These are phyloP conservation scores for Arthrocladium fulminans DNA, from an alignment of 2,329 filamentous ascomycete species.

Conservation along the genomic window DNA sequence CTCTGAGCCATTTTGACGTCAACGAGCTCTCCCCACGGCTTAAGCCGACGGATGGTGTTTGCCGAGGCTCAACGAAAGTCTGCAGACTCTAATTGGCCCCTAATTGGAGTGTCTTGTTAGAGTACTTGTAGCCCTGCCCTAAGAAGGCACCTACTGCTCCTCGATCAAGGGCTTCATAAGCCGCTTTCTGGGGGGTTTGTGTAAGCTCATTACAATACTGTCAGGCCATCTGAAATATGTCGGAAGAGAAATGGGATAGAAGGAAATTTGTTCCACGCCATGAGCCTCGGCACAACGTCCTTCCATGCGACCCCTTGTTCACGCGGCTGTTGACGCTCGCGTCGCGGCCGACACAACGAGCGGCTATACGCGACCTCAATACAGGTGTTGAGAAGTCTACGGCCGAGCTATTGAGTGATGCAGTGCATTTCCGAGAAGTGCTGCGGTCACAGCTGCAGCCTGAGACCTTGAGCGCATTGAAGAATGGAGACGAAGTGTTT, in stretches of 20 bases:
- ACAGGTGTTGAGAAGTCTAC: conserved; percentile 27
- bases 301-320: conserved; percentile 29
- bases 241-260: conserved; percentile 13
- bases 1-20: not conserved
- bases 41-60: not conserved
- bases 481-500: conserved; percentile 26
- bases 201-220: no score
- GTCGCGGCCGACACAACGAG: conserved; percentile 20
- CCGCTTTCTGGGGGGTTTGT: no score
- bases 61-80: conserved; percentile 1
- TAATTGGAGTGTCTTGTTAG: not conserved
- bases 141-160: not conserved
- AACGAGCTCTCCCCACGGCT: conserved; percentile 1
- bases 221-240: not conserved
- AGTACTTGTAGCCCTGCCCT: not conserved
- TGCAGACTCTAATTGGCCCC: not conserved
- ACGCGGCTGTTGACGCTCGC: conserved; percentile 27
- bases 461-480: conserved; percentile 19
- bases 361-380: conserved; percentile 29
- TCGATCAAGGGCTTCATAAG: no score
- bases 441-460: conserved; percentile 18
- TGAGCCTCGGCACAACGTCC: conserved; percentile 22
- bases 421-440: conserved; percentile 23
- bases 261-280: conserved; percentile 26
- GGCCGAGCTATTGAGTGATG: conserved; percentile 28